Evolutionary conservation across 352 stramenopile species (phyloP).

Genomic region (Globisporangium spinosum): DNA sequence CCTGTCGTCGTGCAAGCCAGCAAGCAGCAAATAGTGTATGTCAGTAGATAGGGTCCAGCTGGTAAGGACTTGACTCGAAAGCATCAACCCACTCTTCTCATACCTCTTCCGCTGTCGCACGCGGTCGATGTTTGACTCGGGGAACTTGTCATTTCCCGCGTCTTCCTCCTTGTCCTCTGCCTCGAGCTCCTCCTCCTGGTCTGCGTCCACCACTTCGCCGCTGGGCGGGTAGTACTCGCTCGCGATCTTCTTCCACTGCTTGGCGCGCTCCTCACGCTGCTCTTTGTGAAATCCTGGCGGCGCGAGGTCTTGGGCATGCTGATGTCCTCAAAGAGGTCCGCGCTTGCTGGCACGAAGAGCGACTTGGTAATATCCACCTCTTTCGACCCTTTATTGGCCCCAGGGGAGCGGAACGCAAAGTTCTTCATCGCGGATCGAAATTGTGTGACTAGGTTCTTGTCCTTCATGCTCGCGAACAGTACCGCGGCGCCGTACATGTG

Average conservation of each 20-base stretch:
- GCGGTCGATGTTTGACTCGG: slow-evolving; percentile 67
- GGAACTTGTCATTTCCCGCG: slow-evolving; percentile 38
- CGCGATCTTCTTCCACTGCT: slow-evolving; percentile 63
- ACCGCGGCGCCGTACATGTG: slow-evolving; percentile 86
- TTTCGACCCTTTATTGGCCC: slow-evolving; percentile 42
- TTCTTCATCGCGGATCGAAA: slow-evolving; percentile 64
- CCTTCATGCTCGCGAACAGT: slow-evolving; percentile 83
- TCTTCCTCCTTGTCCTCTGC: slow-evolving; percentile 28
- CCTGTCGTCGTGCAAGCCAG: slow-evolving; percentile 16
- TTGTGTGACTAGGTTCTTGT: slow-evolving; percentile 75
- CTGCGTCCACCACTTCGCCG: slow-evolving; percentile 29
- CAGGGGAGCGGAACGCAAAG: slow-evolving; percentile 52
- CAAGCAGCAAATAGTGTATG: background rate
- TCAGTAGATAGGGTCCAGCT: background rate
- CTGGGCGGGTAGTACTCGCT: slow-evolving; percentile 63
- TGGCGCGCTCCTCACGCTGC: slow-evolving; percentile 56
- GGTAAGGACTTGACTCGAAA: background rate
- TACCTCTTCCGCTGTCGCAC: slow-evolving; percentile 64
- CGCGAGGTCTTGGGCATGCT: slow-evolving; percentile 54
- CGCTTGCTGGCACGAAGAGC: slow-evolving; percentile 66
- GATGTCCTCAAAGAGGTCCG: slow-evolving; percentile 76
- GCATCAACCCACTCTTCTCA: background rate
- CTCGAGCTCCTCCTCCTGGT: slow-evolving; percentile 24
- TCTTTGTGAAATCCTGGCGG: slow-evolving; percentile 48
- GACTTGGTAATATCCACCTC: slow-evolving; percentile 65